Evolutionary conservation across 257 asterid species (phyloP).

Genomic region (Nicotiana noctiflora): DNA sequence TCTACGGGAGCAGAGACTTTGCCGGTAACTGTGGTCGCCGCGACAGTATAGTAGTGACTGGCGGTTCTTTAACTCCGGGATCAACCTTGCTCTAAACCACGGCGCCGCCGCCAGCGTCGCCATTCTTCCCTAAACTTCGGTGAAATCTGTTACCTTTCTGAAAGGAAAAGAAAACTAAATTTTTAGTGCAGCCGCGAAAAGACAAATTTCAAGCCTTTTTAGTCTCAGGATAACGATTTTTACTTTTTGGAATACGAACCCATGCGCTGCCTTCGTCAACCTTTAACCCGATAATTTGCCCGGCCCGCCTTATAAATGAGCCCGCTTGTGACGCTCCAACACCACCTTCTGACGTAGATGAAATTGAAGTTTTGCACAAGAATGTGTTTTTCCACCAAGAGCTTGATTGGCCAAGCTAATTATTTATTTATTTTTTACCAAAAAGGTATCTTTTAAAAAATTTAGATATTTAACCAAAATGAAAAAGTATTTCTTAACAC

Average conservation of each 20-base stretch:
- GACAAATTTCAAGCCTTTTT: not conserved
- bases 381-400: no score
- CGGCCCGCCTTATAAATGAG: not conserved
- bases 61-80: conserved; percentile 7
- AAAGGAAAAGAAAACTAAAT: no score
- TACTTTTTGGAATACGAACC: not conserved
- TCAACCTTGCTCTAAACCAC: conserved; percentile 31
- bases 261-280: not conserved
- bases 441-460: no score
- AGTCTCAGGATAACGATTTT: not conserved
- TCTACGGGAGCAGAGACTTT: conserved; percentile 8
- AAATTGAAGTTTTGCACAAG: no score
- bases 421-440: no score
- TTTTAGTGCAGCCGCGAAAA: not conserved
- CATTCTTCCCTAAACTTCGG: conserved; percentile 19
- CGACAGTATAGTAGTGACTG: not conserved
- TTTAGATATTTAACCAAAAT: no score
- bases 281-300: not conserved
- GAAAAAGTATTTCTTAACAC: no score
- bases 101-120: conserved; percentile 40
- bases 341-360: no score
- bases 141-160: no score
- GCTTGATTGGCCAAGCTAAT: no score
- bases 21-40: not conserved
- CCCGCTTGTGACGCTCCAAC: not conserved